Percentiles rank a stretch among this genome's conserved stretches.
phyloP scores from a whole-genome alignment of 2,329 filamentous ascomycete species.

The Phialophora verrucosa region DNA sequence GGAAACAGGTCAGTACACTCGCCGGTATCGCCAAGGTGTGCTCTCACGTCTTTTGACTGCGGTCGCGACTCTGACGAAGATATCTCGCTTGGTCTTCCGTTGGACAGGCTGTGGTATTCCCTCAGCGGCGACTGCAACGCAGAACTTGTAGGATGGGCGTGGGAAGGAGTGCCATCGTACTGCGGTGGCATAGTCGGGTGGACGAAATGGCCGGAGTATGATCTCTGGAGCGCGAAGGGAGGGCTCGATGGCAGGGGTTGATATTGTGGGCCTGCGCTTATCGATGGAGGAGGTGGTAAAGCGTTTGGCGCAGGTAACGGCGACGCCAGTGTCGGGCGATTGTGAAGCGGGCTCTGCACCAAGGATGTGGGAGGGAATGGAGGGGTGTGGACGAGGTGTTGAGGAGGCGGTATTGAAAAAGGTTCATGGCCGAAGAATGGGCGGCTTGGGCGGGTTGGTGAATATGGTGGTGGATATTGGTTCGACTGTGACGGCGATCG shows the following conservation, averaged over 20 bases:
- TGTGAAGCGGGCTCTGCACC: conserved; percentile 50
- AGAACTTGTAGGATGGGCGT: conserved; percentile 49
- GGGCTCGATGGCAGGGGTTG: conserved; percentile 36
- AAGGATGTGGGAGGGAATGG: conserved; percentile 47
- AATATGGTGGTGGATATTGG: conserved; percentile 50
- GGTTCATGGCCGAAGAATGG: conserved; percentile 52
- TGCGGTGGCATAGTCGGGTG: conserved; percentile 46
- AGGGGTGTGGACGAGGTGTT: conserved; percentile 50
- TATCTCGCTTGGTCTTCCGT: conserved; percentile 44
- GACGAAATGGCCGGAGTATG: conserved; percentile 32
- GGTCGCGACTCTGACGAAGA: conserved; percentile 46
- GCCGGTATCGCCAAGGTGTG: conserved; percentile 5
- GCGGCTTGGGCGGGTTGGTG: conserved; percentile 51
- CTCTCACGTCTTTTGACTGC: conserved; percentile 48
- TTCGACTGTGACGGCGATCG: conserved; percentile 54
- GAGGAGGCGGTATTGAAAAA: conserved; percentile 38
- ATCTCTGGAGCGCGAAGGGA: conserved; percentile 33
- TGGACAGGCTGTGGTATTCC: conserved; percentile 48
- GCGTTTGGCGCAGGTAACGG: conserved; percentile 44
- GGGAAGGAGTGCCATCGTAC: conserved; percentile 47
- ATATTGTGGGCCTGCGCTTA: conserved; percentile 33
- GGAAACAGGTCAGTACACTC: conserved; percentile 37
- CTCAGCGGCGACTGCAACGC: conserved; percentile 51
- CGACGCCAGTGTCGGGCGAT: conserved; percentile 44
- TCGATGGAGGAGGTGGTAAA: conserved; percentile 25